These are phyloP conservation scores for Lasiosphaeria hispida DNA, from an alignment of 495 filamentous ascomycete species.

Conservation along the genomic window DNA sequence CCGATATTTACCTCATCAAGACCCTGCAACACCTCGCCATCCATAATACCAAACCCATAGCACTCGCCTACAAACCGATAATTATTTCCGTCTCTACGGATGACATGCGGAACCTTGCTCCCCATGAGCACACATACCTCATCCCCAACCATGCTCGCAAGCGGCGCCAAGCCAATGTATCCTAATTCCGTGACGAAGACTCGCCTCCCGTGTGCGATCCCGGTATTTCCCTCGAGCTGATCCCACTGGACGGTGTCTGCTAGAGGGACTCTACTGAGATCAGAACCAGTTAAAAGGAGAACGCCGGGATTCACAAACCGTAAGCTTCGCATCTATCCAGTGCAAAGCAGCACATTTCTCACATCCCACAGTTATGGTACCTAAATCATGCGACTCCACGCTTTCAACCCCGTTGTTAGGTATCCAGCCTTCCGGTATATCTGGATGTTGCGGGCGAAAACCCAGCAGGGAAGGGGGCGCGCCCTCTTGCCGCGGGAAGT, in stretches of 20 bases:
- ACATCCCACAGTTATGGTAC: too few relatives aligned
- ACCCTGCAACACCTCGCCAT: not conserved
- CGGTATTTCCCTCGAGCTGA: not conserved
- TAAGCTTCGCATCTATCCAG: too few relatives aligned
- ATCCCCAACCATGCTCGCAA: not conserved
- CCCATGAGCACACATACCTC: conserved; percentile 4
- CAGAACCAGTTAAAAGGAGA: too few relatives aligned
- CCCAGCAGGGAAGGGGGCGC: too few relatives aligned
- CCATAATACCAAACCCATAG: conserved; percentile 1
- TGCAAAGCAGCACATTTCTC: too few relatives aligned
- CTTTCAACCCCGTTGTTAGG: too few relatives aligned
- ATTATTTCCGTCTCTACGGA: not conserved
- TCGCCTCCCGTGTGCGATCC: not conserved
- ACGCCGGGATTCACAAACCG: too few relatives aligned
- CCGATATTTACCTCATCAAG: not conserved
- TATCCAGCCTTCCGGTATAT: too few relatives aligned
- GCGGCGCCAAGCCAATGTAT: not conserved
- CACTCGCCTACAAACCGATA: conserved; percentile 4
- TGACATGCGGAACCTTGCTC: conserved; percentile 2
- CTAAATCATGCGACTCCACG: too few relatives aligned
- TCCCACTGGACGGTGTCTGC: conserved; percentile 1
- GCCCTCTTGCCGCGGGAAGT: too few relatives aligned
- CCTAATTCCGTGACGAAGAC: conserved; percentile 1
- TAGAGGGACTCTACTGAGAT: too few relatives aligned
- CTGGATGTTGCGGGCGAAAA: too few relatives aligned